Percentiles rank a stretch among this genome's conserved stretches.
Conservation (phyloP, 140 eudicot species). For the Anethum foeniculum region DNA sequence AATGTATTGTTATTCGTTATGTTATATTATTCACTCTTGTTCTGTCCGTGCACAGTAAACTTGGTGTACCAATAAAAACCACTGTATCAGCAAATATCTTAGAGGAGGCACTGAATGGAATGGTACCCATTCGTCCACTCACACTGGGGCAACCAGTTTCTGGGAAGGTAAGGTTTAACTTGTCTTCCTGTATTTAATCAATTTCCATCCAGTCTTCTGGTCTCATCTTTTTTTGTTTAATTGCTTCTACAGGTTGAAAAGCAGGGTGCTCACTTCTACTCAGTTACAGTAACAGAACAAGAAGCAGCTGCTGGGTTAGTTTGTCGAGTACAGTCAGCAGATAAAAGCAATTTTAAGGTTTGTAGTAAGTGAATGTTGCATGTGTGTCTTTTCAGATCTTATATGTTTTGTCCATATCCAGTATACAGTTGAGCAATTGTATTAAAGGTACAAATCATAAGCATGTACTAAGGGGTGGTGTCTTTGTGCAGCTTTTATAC, state of each 20-base stretch:
- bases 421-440: neutral
- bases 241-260: conserved; percentile 67
- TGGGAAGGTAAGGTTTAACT: conserved; percentile 50
- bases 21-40: conserved; percentile 10
- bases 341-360: conserved; percentile 97
- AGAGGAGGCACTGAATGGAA: conserved; percentile 90
- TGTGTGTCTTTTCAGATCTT: neutral
- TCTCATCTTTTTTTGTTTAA: conserved; percentile 7
- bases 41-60: conserved; percentile 49
- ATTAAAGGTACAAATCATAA: neutral
- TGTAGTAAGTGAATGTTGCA: conserved; percentile 12
- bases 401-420: neutral
- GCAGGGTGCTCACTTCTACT: conserved; percentile 89
- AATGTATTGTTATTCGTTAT: neutral
- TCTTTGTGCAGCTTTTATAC: conserved; percentile 71
- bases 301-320: conserved; percentile 81
- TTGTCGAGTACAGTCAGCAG: conserved; percentile 81
- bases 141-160: conserved; percentile 63
- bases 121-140: conserved; percentile 53
- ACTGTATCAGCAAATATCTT: conserved; percentile 88
- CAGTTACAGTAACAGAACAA: conserved; percentile 72
- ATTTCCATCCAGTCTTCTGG: conserved; percentile 7
- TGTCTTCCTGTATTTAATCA: neutral
- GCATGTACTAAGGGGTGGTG: conserved; percentile 8
- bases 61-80: conserved; percentile 94